Evolutionary conservation across 2,329 filamentous ascomycete species (phyloP), one percentile per base, ranked within the genome.

Genomic region (Chaetomium sp.): DNA sequence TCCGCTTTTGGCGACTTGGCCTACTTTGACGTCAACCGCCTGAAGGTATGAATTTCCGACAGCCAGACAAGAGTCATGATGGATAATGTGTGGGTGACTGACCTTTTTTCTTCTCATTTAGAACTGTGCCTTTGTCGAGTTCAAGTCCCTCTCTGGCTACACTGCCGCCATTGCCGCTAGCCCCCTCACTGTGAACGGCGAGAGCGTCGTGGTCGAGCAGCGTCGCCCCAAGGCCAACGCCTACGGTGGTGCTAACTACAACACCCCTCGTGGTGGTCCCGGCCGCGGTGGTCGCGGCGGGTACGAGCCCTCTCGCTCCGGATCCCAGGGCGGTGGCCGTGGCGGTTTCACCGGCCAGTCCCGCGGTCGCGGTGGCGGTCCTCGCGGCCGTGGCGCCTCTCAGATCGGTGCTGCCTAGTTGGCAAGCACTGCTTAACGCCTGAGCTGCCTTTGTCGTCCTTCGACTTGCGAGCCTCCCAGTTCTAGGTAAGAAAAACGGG

Each of bases 101-200:
- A 54, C 47, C 27, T 12, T 40, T 33, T 14, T 4, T 42, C 10
- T 27, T 27, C 19, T 27, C 19, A 27, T 27, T 27, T 68, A 95
- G 92, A 96, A 94, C 79, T 96, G 91, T 68, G 94, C 94, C 33
- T 97, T 97, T 69, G 89, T 96, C 58, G 94, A 99, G 71, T 99
- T 94, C 72, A 87, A 85, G 68, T 88, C 86, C 47, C 70, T 83
- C 27, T 84, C 91, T 54, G 90, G 84, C 47, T 96, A 95, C 74
- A 82, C 89, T 70, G 87, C 88, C 60, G 94, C 94, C 44, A 79
- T 89, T 40, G 82, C 82, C 59, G 87, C 86, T 64, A 97, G 95
- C 75, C 92, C 92, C 38, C 90, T 95, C 74, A 80, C 81, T 45
- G 82, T 99, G 61, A 89, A 87, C 65, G 87, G 85, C 64, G 87